phyloP scores from a whole-genome alignment of 371 early-diverging fungal species.

The Rhizopus arrhizus region DNA sequence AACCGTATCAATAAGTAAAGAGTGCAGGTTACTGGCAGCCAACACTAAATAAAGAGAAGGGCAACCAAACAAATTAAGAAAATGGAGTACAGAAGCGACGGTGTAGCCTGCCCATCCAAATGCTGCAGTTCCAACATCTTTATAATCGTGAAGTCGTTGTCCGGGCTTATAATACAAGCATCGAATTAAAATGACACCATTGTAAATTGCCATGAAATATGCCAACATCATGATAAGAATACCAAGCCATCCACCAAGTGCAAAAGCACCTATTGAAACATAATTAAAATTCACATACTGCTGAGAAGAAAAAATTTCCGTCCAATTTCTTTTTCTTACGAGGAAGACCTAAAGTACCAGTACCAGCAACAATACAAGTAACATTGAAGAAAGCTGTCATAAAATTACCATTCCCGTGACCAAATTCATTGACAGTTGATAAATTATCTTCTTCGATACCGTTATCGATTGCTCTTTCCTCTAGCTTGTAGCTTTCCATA shows the following conservation, averaged over 20 bases:
- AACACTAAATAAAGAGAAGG: conserved; percentile 79
- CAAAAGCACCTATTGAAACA: conserved; percentile 18
- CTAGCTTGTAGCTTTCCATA: conserved; percentile 27
- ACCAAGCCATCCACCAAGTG: conserved; percentile 49
- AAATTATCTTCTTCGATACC: conserved; percentile 34
- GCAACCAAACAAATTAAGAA: conserved; percentile 70
- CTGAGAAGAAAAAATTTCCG: background rate
- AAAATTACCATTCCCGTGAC: conserved; percentile 40
- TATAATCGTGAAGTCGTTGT: conserved; percentile 60
- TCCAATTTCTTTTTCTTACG: conserved; percentile 24
- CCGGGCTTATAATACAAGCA: conserved; percentile 48
- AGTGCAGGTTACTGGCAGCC: conserved; percentile 64
- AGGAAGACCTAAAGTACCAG: conserved; percentile 81
- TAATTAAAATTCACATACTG: background rate
- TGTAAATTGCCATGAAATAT: conserved; percentile 42
- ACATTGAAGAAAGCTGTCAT: conserved; percentile 64
- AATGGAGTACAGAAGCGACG: conserved; percentile 66
- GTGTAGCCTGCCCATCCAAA: conserved; percentile 62
- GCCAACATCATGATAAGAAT: conserved; percentile 44
- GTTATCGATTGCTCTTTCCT: conserved; percentile 39
- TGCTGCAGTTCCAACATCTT: conserved; percentile 69
- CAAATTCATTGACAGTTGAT: conserved; percentile 37
- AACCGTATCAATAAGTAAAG: conserved; percentile 46
- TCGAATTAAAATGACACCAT: conserved; percentile 41
- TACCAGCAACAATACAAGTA: conserved; percentile 84